Evolutionary conservation across 1,284 basidiomycete species (phyloP), one percentile per base, ranked within the genome.

Genomic region (Stygiomarasmius scandens): DNA sequence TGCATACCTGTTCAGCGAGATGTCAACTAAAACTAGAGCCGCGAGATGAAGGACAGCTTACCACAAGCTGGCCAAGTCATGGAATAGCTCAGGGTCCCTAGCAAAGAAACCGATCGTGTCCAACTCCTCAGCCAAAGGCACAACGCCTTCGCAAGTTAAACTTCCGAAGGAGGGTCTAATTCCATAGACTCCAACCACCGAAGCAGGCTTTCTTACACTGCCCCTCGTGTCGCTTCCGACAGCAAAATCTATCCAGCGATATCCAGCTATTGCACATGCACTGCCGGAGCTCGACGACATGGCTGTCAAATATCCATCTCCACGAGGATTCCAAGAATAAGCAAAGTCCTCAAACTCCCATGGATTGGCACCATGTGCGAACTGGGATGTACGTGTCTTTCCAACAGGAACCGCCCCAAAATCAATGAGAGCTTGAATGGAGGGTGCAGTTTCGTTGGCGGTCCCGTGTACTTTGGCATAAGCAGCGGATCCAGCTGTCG

Each of bases 301-400:
- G 8, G 72, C 72, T 12, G 72, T 74, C 16, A 73, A 59, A 61
- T 82, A 78, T 0, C 80, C 81, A 61, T 85, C 83, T 16, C 78
- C 82, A 43, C 82, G 75, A 24, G 80, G 77, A 61, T 82, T 82
- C 73, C 78, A 82, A 1, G 82, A 79, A 46, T 80, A 79, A 36
- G 79, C 72, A 19, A 79, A 73, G 61, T 83, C 81, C n/a, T 77
- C 72, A 72, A 78, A 83, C 64, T 74, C 77, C 57, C 82, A 83
- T 1, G 81, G 80, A 16, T 72, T 69, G 38, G 82, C 79, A 3
- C 81, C 82, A 59, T 83, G 82, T 11, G 83, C 82, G 60, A 85
- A 85, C 62, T 82, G 80, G 10, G 79, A 80, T 2, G 80, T 81
- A 59, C 81, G 81, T 3, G 79, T 78, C 62, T 81, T 82, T 32